These are phyloP conservation scores for Harrya chromipes DNA, from an alignment of 768 basidiomycete species.

Conservation along the genomic window DNA sequence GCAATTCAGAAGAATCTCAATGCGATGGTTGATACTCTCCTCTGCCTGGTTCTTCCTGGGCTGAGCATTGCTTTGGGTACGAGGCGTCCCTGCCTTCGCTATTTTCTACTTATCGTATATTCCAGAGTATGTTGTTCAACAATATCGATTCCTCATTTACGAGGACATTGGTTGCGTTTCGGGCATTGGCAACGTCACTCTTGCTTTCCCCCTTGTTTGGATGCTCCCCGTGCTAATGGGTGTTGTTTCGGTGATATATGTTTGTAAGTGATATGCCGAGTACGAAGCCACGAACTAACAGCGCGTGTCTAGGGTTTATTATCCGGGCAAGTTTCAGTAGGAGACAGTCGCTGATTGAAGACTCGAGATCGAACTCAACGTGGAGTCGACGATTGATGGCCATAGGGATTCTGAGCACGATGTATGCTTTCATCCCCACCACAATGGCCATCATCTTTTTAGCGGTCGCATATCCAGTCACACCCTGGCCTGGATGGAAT, in stretches of 20 bases:
- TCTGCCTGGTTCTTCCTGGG: constrained; percentile 35
- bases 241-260: constrained; percentile 43
- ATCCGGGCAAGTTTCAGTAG: constrained; percentile 3
- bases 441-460: constrained; percentile 7
- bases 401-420: constrained; percentile 3
- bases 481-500: constrained; percentile 22
- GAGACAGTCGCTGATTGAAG: background rate
- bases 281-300: background rate
- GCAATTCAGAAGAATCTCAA: constrained; percentile 22
- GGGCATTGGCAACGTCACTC: constrained; percentile 31
- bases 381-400: constrained; percentile 17
- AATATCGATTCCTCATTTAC: constrained; percentile 49
- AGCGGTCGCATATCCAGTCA: constrained; percentile 6
- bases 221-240: constrained; percentile 46
- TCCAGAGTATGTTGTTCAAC: constrained; percentile 47
- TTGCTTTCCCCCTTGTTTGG: constrained; percentile 41
- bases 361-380: background rate
- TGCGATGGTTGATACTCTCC: constrained; percentile 24
- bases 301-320: constrained; percentile 5
- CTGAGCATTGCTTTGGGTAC: constrained; percentile 31
- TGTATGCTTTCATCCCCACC: constrained; percentile 14
- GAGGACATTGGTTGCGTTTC: constrained; percentile 46
- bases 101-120: constrained; percentile 1
- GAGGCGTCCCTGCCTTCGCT: background rate
- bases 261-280: constrained; percentile 10